Percentiles rank a stretch among this genome's conserved stretches.
Evolutionary conservation across 2,329 filamentous ascomycete genomes (phyloP).

Genomic region (Rutstroemia sp.): DNA sequence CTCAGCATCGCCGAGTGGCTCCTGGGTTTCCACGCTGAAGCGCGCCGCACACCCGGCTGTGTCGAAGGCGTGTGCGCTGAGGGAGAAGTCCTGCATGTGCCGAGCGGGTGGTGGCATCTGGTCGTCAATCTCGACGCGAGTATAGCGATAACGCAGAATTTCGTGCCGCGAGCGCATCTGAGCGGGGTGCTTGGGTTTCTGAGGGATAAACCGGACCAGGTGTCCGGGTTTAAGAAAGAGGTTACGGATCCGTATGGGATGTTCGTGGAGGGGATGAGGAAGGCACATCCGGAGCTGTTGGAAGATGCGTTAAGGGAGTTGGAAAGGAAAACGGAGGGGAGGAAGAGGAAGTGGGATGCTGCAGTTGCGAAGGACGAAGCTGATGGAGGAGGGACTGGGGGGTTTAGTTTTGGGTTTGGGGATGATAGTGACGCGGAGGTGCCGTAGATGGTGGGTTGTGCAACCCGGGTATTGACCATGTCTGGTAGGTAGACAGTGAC

Average conservation of each 20-base stretch:
- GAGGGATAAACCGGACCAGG: slow-evolving; percentile 72
- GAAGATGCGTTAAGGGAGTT: slow-evolving; percentile 57
- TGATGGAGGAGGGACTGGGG: slow-evolving; percentile 32
- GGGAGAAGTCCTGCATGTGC: slow-evolving; percentile 87
- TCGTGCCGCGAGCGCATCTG: slow-evolving; percentile 69
- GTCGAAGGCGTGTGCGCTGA: slow-evolving; percentile 75
- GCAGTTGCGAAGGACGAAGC: slow-evolving; percentile 50
- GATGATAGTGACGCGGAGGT: slow-evolving; percentile 45
- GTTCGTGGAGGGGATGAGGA: slow-evolving; percentile 62
- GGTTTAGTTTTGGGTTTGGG: slow-evolving; percentile 59
- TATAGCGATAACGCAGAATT: slow-evolving; percentile 92
- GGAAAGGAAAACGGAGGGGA: slow-evolving; percentile 53
- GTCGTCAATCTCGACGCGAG: slow-evolving; percentile 82
- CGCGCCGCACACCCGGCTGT: slow-evolving; percentile 67
- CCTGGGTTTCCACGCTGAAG: slow-evolving; percentile 79
- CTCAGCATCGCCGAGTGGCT: slow-evolving; percentile 97
- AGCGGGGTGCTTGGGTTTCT: slow-evolving; percentile 72
- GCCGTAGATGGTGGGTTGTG: slow-evolving; percentile 16
- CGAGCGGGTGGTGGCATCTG: slow-evolving; percentile 93
- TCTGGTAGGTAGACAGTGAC: background rate
- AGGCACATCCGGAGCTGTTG: slow-evolving; percentile 58
- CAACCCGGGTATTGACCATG: background rate
- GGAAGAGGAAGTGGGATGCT: slow-evolving; percentile 82
- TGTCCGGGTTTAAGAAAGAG: slow-evolving; percentile 74
- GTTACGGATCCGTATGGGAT: slow-evolving; percentile 66